Conservation (phyloP, 2,329 filamentous ascomycete species). For the Talaromyces sp. region DNA sequence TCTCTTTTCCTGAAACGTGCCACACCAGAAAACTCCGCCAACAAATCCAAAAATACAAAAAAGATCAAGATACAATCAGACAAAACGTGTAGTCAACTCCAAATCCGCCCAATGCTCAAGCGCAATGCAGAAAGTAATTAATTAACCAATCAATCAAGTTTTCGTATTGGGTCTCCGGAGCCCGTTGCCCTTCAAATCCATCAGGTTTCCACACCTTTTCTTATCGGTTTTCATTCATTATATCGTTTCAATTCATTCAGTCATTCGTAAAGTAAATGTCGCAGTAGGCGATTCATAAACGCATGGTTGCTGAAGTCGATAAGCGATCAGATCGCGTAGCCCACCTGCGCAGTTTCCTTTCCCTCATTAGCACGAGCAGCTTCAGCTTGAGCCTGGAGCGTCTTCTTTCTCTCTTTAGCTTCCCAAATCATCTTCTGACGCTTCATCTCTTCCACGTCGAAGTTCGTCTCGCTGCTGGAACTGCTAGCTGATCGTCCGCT, state of each 20-base stretch:
- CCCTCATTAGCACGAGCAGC: not conserved
- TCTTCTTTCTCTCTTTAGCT: constrained; percentile 37
- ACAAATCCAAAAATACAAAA: not conserved
- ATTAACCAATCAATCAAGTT: not conserved
- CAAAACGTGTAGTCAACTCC: not conserved
- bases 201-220: not conserved
- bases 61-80: not conserved
- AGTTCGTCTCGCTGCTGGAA: constrained; percentile 38
- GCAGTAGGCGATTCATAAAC: not conserved
- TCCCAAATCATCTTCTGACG: constrained; percentile 46
- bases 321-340: constrained; percentile 4
- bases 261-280: constrained; percentile 3
- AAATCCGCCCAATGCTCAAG: constrained; percentile 13
- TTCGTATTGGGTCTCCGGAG: constrained; percentile 5
- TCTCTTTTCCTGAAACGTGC: not conserved
- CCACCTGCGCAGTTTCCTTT: constrained; percentile 14
- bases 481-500: constrained; percentile 36
- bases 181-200: not conserved
- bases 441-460: constrained; percentile 50
- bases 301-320: not conserved
- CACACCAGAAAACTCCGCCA: constrained; percentile 14
- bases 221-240: not conserved
- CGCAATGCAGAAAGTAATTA: constrained; percentile 6
- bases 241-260: constrained; percentile 16
- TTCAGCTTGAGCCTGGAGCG: not conserved